Base-by-base conservation (phyloP, 1,284 basidiomycete genomes). In the Ceratobasidium sp. region DNA sequence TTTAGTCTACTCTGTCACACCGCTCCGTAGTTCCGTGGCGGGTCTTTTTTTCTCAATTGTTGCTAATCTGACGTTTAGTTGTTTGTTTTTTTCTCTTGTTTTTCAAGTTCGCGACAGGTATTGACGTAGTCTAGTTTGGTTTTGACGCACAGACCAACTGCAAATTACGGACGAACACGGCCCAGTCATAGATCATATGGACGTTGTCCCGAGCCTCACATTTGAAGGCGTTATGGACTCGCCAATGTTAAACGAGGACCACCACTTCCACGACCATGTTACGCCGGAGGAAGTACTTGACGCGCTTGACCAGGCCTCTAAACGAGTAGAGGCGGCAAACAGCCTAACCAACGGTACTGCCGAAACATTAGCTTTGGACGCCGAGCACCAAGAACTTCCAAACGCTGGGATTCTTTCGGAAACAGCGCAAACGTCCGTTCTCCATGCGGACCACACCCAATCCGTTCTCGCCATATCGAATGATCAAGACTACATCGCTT, bases 141-240 rank as follows among this genome's bases (percentile, higher is more conserved):
- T 46, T 73, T 30, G 52, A 73, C 44, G 48, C 33, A n/a, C 57
- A 38, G 27, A 27, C 46, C n/a, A 44, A 62, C 70, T 35, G n/a
- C 23, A 3, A 48, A 23, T 60, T 50, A 73, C n/a, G 27, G 70
- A 35, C 12, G 55, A 64, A 20, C 55, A n/a, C 23, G 52, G 30
- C 27, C 7, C 50, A 41, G 54, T 8, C n/a, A 14, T 33, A 30
- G 52, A 54, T 23, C 50, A 57, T 30, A 54, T 70, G 33, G 67
- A 50, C 67, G 33, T 27, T 20, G 33, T 54, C 18, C 67, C 67
- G 4, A 55, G 18, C 27, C 30, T 35, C 52, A 20, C 20, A 3
- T 23, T 18, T 57, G 23, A 35, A n/a, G 8, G 18, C 35, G 48
- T n/a, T 20, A 70, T 44, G 50, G 52, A 70, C 38, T 6, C 16